Conservation (phyloP, 768 basidiomycete species). For the Leucogyrophana mollusca region DNA sequence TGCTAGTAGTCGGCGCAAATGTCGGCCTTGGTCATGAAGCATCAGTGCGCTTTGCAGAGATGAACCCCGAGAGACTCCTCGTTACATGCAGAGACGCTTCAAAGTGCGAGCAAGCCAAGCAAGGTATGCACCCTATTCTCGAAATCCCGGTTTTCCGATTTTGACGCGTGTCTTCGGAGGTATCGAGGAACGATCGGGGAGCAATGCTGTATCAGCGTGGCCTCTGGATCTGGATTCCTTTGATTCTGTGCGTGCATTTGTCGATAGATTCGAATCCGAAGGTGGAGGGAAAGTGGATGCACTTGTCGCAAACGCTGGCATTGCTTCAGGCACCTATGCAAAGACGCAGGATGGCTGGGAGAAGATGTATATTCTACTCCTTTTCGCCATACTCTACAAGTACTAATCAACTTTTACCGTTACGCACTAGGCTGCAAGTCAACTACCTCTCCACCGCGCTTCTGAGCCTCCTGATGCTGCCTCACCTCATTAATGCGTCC, state of each 20-base stretch:
- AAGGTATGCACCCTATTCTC: neutral
- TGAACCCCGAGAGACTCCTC: neutral
- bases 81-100: neutral
- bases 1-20: slow-evolving; percentile 1
- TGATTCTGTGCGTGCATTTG: slow-evolving; percentile 19
- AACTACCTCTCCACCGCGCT: slow-evolving; percentile 22
- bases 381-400: neutral
- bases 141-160: neutral
- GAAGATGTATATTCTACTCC: slow-evolving; percentile 10
- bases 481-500: slow-evolving; percentile 15
- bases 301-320: slow-evolving; percentile 21
- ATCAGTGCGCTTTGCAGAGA: neutral
- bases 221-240: slow-evolving; percentile 19
- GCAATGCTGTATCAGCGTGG: slow-evolving; percentile 25
- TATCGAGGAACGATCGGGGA: slow-evolving; percentile 9
- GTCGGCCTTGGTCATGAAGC: slow-evolving; percentile 1
- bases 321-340: slow-evolving; percentile 4
- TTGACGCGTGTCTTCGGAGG: neutral
- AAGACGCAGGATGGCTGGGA: slow-evolving; percentile 23
- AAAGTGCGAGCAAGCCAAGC: neutral
- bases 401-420: neutral
- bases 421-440: slow-evolving; percentile 16
- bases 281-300: slow-evolving; percentile 15
- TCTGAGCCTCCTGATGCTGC: slow-evolving; percentile 21
- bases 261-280: slow-evolving; percentile 14